Percentiles rank a stretch among this genome's conserved stretches.
Conservation (phyloP, 345 rosid genomes). For the Murraya koenigii region DNA sequence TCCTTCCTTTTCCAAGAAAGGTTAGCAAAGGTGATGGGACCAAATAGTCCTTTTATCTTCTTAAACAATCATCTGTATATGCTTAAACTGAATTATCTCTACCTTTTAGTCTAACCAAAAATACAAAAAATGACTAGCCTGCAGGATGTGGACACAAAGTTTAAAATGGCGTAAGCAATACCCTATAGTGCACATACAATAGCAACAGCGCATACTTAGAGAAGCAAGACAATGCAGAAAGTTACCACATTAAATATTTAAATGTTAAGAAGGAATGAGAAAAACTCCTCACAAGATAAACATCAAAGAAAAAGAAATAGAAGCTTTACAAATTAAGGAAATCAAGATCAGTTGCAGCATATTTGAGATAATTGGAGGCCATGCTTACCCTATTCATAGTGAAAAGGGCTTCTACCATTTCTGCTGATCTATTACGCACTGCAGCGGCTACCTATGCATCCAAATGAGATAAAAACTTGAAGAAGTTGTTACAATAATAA, state of each 20-base stretch:
- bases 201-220: not conserved
- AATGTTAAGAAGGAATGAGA: not conserved
- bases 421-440: constrained; percentile 59
- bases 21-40: not conserved
- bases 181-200: not conserved
- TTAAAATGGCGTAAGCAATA: not conserved
- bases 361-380: constrained; percentile 1
- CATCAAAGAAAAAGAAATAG: not conserved
- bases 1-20: not conserved
- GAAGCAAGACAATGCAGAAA: not conserved
- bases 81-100: not conserved
- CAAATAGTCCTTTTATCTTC: not conserved
- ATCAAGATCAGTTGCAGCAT: not conserved
- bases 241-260: not conserved
- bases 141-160: not conserved
- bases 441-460: constrained; percentile 54
- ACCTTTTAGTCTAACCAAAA: not conserved
- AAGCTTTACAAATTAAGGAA: not conserved
- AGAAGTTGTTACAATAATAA: not conserved
- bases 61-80: not conserved
- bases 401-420: constrained; percentile 77
- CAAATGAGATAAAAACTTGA: constrained; percentile 15
- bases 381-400: constrained; percentile 66
- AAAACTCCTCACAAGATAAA: not conserved
- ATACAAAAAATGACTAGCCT: not conserved